A percentile compares a stretch with the other conserved stretches of the same genome.
phyloP scores from a whole-genome alignment of 345 rosid species.

The Eucalyptus cladocalyx region DNA sequence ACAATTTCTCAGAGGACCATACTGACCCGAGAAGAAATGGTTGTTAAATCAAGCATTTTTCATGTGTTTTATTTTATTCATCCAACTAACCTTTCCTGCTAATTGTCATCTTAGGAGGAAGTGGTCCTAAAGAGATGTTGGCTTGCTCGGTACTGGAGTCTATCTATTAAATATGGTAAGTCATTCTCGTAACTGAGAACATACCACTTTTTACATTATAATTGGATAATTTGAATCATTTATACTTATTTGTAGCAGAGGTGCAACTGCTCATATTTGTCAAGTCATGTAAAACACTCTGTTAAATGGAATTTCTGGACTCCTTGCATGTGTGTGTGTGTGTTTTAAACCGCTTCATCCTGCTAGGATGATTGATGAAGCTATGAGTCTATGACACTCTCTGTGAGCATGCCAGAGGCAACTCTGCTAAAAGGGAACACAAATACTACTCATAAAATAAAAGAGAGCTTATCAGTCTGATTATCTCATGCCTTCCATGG shows the following conservation, averaged over 20 bases:
- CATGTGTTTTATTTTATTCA: not conserved
- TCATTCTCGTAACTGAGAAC: not conserved
- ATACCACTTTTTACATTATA: not conserved
- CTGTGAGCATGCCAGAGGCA: not conserved
- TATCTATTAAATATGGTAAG: constrained; percentile 67
- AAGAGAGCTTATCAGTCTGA: not conserved
- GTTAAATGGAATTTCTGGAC: not conserved
- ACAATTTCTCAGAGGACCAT: constrained; percentile 60
- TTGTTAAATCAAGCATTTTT: constrained; percentile 9
- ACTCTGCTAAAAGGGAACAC: not conserved
- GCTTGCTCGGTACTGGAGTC: constrained; percentile 97
- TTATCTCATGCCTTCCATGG: not conserved
- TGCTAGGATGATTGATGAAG: not conserved
- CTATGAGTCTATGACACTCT: not conserved
- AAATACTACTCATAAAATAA: not conserved
- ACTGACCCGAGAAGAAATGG: constrained; percentile 90
- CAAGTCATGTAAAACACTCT: not conserved
- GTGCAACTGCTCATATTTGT: not conserved
- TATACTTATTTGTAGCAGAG: not conserved
- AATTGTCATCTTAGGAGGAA: constrained; percentile 71
- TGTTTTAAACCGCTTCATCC: not conserved
- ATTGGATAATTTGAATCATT: not conserved
- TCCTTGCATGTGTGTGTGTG: not conserved
- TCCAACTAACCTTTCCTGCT: constrained; percentile 2
- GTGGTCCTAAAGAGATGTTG: constrained; percentile 96